Conservation (phyloP, 331 rosid genomes). For the Acacia concinna region DNA sequence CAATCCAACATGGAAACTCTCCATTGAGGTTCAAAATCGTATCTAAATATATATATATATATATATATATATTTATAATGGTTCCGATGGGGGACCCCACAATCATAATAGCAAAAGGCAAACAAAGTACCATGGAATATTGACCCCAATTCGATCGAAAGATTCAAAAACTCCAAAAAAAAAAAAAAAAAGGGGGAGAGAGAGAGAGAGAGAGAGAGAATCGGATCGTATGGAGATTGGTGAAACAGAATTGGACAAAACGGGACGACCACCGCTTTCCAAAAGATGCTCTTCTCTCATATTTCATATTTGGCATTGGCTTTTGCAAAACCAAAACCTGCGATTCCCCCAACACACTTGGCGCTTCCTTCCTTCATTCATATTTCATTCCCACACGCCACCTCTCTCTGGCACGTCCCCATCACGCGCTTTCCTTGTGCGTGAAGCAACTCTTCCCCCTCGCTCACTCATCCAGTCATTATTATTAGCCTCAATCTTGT, state of each 20-base stretch:
- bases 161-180: slow-evolving; percentile 33
- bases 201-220: slow-evolving; percentile 34
- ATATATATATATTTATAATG: too few species aligned
- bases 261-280: slow-evolving; percentile 97
- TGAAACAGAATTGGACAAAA: slow-evolving; percentile 67
- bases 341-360: slow-evolving; percentile 62
- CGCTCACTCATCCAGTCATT: slow-evolving; percentile 8
- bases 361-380: slow-evolving; percentile 1
- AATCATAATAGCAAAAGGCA: slow-evolving; percentile 46
- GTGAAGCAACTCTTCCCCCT: not conserved
- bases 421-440: slow-evolving; percentile 1
- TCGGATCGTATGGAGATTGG: slow-evolving; percentile 98
- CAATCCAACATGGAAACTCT: slow-evolving; percentile 67
- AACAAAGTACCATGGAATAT: slow-evolving; percentile 50
- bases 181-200: slow-evolving; percentile 29
- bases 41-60: too few species aligned
- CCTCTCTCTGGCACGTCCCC: slow-evolving; percentile 29
- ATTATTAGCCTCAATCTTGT: slow-evolving; percentile 39
- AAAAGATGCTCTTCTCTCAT: slow-evolving; percentile 78
- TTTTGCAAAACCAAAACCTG: slow-evolving; percentile 51
- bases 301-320: too few species aligned
- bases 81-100: slow-evolving; percentile 34
- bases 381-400: slow-evolving; percentile 51
- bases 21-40: not conserved
- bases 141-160: slow-evolving; percentile 55